These are phyloP conservation scores for Stephanodiscus triporus DNA, from an alignment of 108 stramenopile genomes.

Conservation along the genomic window DNA sequence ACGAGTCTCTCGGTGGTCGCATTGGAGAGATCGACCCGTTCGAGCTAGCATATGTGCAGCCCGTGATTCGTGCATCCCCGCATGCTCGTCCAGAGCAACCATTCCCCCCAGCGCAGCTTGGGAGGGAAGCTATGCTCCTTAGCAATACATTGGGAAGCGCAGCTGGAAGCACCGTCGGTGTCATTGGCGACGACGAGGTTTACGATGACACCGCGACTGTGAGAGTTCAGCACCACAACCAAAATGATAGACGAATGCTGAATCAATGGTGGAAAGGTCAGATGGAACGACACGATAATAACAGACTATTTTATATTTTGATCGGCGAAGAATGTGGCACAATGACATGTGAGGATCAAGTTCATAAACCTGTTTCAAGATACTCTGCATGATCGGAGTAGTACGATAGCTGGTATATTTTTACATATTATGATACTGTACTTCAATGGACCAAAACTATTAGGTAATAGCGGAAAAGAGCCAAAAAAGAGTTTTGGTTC, in stretches of 20 bases:
- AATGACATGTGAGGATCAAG: slow-evolving; percentile 41
- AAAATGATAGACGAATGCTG: slow-evolving; percentile 69
- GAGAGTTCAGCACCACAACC: slow-evolving; percentile 70
- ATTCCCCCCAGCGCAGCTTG: slow-evolving; percentile 85
- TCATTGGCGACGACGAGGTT: slow-evolving; percentile 48
- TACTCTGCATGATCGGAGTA: background rate
- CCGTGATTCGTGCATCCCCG: slow-evolving; percentile 78
- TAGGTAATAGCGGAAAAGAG: too few species aligned
- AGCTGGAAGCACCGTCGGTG: slow-evolving; percentile 42
- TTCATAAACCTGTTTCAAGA: background rate
- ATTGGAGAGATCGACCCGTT: slow-evolving; percentile 80
- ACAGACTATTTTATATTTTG: slow-evolving; percentile 65
- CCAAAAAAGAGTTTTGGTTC: too few species aligned
- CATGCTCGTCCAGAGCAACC: slow-evolving; percentile 87
- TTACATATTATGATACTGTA: too few species aligned
- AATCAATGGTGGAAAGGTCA: slow-evolving; percentile 89
- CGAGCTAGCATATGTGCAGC: slow-evolving; percentile 83
- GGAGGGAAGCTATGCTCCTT: slow-evolving; percentile 66
- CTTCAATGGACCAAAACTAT: too few species aligned
- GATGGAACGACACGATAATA: slow-evolving; percentile 62
- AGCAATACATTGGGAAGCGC: background rate
- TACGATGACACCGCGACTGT: slow-evolving; percentile 79
- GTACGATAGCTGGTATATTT: too few species aligned
- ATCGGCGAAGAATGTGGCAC: slow-evolving; percentile 88
- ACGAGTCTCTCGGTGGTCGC: slow-evolving; percentile 55